Evolutionary conservation across 116 monocot genomes (phyloP).

Genomic region (Iris pallida): DNA sequence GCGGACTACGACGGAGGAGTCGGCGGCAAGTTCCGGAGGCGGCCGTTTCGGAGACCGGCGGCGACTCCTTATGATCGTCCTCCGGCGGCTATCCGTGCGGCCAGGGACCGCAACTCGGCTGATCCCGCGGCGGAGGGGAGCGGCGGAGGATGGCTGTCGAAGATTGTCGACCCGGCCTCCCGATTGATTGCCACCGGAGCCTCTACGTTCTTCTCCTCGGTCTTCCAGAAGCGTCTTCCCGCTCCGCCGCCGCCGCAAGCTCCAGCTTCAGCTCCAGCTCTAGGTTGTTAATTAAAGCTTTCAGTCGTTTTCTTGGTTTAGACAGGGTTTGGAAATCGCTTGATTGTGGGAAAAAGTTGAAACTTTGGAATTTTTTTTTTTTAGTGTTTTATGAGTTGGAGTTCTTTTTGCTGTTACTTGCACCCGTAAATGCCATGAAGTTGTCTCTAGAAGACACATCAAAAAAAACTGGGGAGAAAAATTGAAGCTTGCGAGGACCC

Average conservation of each 20-base stretch:
- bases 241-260: neutral
- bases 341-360: no score
- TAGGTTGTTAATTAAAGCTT: conserved; percentile 1
- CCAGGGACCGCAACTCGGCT: neutral
- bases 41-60: conserved; percentile 7
- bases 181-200: conserved; percentile 28
- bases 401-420: no score
- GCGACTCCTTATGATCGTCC: conserved; percentile 36
- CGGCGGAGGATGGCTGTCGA: conserved; percentile 35
- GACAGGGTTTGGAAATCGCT: no score
- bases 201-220: conserved; percentile 30
- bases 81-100: conserved; percentile 7
- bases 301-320: no score
- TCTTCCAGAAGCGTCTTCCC: conserved; percentile 32
- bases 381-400: no score
- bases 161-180: conserved; percentile 41
- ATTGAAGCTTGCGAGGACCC: no score
- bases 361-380: no score
- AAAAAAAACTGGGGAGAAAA: no score
- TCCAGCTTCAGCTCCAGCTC: neutral
- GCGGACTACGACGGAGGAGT: conserved; percentile 14
- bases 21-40: conserved; percentile 42
- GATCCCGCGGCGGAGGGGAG: neutral
- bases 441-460: no score
- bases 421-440: no score